These are phyloP conservation scores for Ceratocystis eucalypticola DNA, from an alignment of 2,329 filamentous ascomycete genomes.

Conservation along the genomic window DNA sequence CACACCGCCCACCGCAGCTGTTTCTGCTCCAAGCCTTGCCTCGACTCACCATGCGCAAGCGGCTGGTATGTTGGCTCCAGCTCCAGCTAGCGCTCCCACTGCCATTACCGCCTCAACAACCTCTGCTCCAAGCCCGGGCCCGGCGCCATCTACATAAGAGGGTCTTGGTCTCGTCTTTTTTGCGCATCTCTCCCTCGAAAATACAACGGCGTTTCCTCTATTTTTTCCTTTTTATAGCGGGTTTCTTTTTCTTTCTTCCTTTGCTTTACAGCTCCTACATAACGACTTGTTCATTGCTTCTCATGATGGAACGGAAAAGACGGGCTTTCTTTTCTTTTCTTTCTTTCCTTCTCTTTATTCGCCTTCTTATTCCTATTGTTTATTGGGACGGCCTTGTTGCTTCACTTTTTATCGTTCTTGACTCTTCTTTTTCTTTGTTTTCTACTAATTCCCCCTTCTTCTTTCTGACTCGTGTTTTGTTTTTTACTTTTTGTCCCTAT, in stretches of 20 bases:
- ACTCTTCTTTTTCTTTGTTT: background rate
- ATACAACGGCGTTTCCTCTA: background rate
- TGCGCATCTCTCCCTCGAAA: background rate
- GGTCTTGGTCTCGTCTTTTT: no score
- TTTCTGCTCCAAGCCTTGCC: background rate
- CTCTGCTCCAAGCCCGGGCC: no score
- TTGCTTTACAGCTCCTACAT: background rate
- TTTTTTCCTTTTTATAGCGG: background rate
- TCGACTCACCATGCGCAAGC: background rate
- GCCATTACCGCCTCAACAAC: no score
- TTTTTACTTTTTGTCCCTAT: background rate
- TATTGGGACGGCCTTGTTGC: background rate
- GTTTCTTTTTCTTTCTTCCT: constrained; percentile 4
- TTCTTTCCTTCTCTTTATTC: background rate
- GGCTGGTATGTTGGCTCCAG: background rate
- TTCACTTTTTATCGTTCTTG: background rate
- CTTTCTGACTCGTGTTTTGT: background rate
- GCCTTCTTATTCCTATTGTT: background rate
- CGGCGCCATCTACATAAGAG: no score
- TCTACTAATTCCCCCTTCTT: background rate
- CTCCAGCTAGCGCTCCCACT: no score
- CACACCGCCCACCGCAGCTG: background rate
- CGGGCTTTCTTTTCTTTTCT: background rate
- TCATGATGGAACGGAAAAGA: background rate
- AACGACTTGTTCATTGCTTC: background rate